Evolutionary conservation across 2,329 filamentous ascomycete genomes (phyloP), one percentile per base, ranked within the genome.

Genomic region (Phaeoacremonium minimum): DNA sequence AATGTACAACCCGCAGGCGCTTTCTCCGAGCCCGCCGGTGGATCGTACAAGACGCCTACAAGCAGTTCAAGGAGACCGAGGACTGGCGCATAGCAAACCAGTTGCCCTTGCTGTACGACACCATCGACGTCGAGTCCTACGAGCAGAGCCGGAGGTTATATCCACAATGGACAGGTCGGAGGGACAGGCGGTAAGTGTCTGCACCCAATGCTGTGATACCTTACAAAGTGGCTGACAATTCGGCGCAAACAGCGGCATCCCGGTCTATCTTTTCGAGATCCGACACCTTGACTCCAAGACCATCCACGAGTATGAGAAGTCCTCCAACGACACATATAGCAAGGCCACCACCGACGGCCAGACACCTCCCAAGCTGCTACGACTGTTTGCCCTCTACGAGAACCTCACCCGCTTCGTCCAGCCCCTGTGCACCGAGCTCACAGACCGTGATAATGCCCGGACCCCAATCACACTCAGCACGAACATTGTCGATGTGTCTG

Each of bases 381-480:
- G 88, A 16, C 74, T 97, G 5, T 95, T 95, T 57, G 88, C 90
- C 2, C 73, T 96, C 13, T 97, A 97, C 67, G 91, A 97, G 66
- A 93, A 93, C 63, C 73, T 96, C 39, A 89, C 85, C 22, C 77
- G 85, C 49, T 96, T 96, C 61, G 82, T 83, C 46, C 81, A 94
- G 66, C 90, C 91, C 4, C 66, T 96, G 30, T 90, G 86, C 65
- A 87, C 87, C 28, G 76, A 85, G 51, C 74, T 95, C 43, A 66
- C 68, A 31, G 77, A 87, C 50, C 77, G 90, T 51, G 78, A 82
- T 7, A 68, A 86, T 56, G 74, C 83, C 4, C 77, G 83, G 45
- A 89, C 87, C n/a, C 91, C 91, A 6, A 88, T 96, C 49, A 91
- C 89, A 28, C 83, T 93, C 50, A 90, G 85, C 53, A 95, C 87